phyloP scores from a whole-genome alignment of 208 protist species.

The Porcisia deanei region DNA sequence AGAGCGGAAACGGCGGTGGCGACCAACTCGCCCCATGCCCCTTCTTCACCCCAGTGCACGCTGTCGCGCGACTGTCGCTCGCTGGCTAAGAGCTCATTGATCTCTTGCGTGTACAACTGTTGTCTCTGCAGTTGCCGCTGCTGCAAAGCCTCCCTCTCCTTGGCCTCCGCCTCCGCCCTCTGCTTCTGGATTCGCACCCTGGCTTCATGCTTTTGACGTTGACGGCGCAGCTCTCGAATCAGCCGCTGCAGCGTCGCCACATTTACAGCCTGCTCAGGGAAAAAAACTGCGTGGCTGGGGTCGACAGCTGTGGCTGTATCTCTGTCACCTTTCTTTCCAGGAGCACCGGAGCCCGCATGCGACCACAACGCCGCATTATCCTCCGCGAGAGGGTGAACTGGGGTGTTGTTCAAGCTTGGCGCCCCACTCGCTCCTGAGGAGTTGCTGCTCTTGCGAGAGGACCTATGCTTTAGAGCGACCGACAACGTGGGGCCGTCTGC shows the following conservation, averaged over 20 bases:
- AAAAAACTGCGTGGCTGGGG: background rate
- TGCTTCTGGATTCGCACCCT: slow-evolving; percentile 2
- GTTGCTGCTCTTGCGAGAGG: background rate
- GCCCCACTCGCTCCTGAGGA: background rate
- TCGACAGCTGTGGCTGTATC: background rate
- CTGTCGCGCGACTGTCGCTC: slow-evolving; percentile 9
- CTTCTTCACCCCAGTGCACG: slow-evolving; percentile 7
- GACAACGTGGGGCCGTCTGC: background rate
- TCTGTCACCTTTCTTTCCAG: background rate
- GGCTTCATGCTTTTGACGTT: slow-evolving; percentile 4
- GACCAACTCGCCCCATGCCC: background rate
- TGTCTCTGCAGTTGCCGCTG: slow-evolving; percentile 1
- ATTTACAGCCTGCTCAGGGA: background rate
- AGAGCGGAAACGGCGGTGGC: background rate
- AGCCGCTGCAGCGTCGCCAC: slow-evolving; percentile 19
- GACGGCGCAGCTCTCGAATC: slow-evolving; percentile 9
- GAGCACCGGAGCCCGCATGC: background rate
- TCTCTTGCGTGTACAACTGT: background rate
- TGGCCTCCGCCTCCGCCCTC: slow-evolving; percentile 4
- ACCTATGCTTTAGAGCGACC: background rate
- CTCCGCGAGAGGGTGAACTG: slow-evolving; percentile 2
- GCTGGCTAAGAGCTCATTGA: slow-evolving; percentile 15
- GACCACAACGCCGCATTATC: background rate
- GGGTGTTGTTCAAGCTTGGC: slow-evolving; percentile 8
- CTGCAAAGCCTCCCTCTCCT: background rate